Percentiles rank a stretch among this genome's conserved stretches.
Conservation (phyloP, 352 stramenopile species). For the Pythium monospermum region DNA sequence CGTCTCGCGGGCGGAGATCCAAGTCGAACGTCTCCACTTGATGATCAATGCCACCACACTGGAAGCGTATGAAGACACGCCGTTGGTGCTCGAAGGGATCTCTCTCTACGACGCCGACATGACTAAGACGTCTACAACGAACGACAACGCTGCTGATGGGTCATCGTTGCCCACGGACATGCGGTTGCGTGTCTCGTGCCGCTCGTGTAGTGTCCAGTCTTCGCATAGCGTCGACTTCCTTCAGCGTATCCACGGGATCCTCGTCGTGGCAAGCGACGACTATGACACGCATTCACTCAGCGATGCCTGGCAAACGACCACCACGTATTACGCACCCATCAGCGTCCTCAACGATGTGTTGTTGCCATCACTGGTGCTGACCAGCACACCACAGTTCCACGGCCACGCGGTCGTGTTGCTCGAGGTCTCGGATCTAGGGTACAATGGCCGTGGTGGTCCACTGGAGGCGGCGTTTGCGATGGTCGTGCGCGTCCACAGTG, state of each 20-base stretch:
- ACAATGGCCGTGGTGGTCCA: constrained; percentile 9
- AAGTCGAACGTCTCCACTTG: too few relatives aligned
- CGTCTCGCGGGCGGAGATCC: too few relatives aligned
- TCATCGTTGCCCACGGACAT: background rate
- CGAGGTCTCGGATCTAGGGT: constrained; percentile 11
- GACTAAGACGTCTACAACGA: too few relatives aligned
- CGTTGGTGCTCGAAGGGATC: background rate
- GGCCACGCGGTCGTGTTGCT: constrained; percentile 36
- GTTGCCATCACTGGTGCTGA: constrained; percentile 36
- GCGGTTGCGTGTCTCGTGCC: constrained; percentile 10
- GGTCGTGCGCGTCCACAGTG: constrained; percentile 27
- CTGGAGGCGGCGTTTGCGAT: constrained; percentile 30
- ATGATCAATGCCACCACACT: background rate
- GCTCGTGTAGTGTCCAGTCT: background rate
- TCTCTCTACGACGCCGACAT: constrained; percentile 5
- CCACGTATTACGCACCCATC: constrained; percentile 10
- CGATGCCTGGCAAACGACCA: constrained; percentile 9
- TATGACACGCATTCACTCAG: constrained; percentile 22
- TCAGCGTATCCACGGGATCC: constrained; percentile 2
- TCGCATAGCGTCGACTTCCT: background rate
- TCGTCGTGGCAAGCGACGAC: constrained; percentile 14
- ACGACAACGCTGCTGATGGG: background rate
- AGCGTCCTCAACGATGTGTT: constrained; percentile 30
- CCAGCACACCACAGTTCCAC: constrained; percentile 23
- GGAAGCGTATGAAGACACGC: background rate